These are phyloP conservation scores for Lasiosphaeris hirsuta DNA, from an alignment of 495 filamentous ascomycete genomes.

Conservation along the genomic window DNA sequence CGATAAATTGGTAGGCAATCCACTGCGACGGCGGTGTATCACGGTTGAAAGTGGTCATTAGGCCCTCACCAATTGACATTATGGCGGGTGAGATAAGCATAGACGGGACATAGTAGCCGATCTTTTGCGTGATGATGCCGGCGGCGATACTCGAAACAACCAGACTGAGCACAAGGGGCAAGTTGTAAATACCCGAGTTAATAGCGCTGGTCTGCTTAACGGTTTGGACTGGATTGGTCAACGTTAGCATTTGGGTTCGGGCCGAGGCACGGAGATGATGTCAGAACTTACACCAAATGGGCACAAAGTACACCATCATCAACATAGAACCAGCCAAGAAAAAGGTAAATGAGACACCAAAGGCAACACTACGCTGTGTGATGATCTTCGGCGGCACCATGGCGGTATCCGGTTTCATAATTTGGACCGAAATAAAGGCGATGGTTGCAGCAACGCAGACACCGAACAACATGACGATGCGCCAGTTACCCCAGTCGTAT, in stretches of 20 bases:
- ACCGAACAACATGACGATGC: constrained; percentile 66
- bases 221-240: constrained; percentile 65
- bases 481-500: constrained; percentile 63
- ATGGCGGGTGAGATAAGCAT: constrained; percentile 56
- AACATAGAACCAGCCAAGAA: constrained; percentile 65
- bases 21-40: constrained; percentile 54
- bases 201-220: constrained; percentile 56
- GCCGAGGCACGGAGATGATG: constrained; percentile 14
- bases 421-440: constrained; percentile 63
- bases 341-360: constrained; percentile 56
- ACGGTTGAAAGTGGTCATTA: constrained; percentile 62
- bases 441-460: constrained; percentile 59
- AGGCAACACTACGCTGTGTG: constrained; percentile 68
- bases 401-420: constrained; percentile 65
- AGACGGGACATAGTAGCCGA: constrained; percentile 69
- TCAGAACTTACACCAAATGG: constrained; percentile 67
- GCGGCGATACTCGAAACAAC: constrained; percentile 47
- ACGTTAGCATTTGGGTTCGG: constrained; percentile 34
- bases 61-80: constrained; percentile 63
- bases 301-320: constrained; percentile 63
- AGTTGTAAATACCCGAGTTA: constrained; percentile 58
- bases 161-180: constrained; percentile 54
- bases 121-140: constrained; percentile 49
- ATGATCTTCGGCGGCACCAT: constrained; percentile 73
- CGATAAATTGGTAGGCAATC: constrained; percentile 72